A percentile compares a stretch with the other conserved stretches of the same genome.
Conservation (phyloP, 1,284 basidiomycete species). For the Pseudozyma hubeiensis region DNA sequence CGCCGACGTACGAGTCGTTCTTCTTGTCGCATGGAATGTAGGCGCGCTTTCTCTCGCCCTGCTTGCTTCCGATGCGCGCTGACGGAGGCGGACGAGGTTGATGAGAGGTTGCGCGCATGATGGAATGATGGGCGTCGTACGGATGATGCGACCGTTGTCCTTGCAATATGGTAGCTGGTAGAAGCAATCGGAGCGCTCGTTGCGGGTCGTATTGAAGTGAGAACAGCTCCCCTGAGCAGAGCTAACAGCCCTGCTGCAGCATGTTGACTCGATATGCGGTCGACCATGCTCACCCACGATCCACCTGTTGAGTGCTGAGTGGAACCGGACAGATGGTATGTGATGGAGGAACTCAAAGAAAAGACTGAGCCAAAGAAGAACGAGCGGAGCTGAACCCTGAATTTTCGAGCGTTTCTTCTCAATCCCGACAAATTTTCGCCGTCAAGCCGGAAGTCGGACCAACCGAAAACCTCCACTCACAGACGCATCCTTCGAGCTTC, state of each 20-base stretch:
- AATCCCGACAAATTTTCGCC: slow-evolving; percentile 31
- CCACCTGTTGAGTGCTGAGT: neutral
- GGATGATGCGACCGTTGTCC: neutral
- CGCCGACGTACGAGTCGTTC: slow-evolving; percentile 26
- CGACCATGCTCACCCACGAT: slow-evolving; percentile 17
- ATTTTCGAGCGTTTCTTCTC: slow-evolving; percentile 9
- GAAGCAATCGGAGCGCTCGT: slow-evolving; percentile 9
- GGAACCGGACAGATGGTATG: neutral
- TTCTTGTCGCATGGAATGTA: slow-evolving; percentile 18
- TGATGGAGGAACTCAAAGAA: neutral
- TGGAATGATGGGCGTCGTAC: no score
- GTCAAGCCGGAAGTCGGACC: slow-evolving; percentile 21
- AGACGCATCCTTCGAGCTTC: neutral
- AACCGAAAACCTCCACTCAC: slow-evolving; percentile 6
- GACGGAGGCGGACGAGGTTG: slow-evolving; percentile 3
- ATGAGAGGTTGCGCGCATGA: slow-evolving; percentile 11
- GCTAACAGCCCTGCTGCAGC: slow-evolving; percentile 11
- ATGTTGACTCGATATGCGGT: slow-evolving; percentile 19
- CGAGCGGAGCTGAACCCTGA: slow-evolving; percentile 1
- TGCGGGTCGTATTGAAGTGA: neutral
- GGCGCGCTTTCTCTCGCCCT: slow-evolving; percentile 40
- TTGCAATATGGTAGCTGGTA: slow-evolving; percentile 12
- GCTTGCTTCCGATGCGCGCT: slow-evolving; percentile 46
- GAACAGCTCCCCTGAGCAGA: slow-evolving; percentile 4
- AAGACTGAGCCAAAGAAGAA: no score